Conservation (phyloP, 805 yeast genomes). For the Myxozyma nipponensis region DNA sequence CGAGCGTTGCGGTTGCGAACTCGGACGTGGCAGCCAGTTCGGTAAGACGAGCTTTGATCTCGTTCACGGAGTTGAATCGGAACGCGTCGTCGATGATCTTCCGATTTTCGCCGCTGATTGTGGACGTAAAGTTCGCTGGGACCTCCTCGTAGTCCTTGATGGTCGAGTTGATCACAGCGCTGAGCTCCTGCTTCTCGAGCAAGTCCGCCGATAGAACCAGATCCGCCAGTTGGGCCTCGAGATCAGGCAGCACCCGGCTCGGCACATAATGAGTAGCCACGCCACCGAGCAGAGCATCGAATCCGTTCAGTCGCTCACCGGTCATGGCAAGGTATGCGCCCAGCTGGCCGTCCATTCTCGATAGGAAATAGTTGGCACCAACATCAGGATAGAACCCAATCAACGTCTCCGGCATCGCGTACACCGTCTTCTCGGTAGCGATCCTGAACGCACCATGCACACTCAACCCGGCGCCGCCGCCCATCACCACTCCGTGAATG, state of each 20-base stretch:
- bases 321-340: slow-evolving; percentile 86
- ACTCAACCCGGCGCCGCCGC: slow-evolving; percentile 93
- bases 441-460: slow-evolving; percentile 89
- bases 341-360: slow-evolving; percentile 72
- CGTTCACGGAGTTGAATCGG: slow-evolving; percentile 48
- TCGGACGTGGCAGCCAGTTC: slow-evolving; percentile 48
- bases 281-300: slow-evolving; percentile 78
- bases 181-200: slow-evolving; percentile 15
- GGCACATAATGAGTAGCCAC: slow-evolving; percentile 88
- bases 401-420: slow-evolving; percentile 98
- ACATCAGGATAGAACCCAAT: slow-evolving; percentile 97
- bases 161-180: slow-evolving; percentile 57
- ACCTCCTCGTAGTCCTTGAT: slow-evolving; percentile 75
- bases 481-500: slow-evolving; percentile 86
- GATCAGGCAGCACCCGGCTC: slow-evolving; percentile 55
- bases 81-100: slow-evolving; percentile 68
- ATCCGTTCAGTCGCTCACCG: slow-evolving; percentile 71
- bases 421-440: slow-evolving; percentile 84
- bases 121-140: slow-evolving; percentile 63
- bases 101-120: slow-evolving; percentile 53
- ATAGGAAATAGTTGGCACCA: slow-evolving; percentile 85
- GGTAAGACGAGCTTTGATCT: slow-evolving; percentile 52
- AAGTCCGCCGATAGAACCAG: slow-evolving; percentile 39
- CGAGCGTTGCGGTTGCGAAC: slow-evolving; percentile 60
- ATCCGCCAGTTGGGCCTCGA: slow-evolving; percentile 62